Base-by-base conservation (phyloP, 495 filamentous ascomycete genomes). In the Tuber melanosporum region DNA sequence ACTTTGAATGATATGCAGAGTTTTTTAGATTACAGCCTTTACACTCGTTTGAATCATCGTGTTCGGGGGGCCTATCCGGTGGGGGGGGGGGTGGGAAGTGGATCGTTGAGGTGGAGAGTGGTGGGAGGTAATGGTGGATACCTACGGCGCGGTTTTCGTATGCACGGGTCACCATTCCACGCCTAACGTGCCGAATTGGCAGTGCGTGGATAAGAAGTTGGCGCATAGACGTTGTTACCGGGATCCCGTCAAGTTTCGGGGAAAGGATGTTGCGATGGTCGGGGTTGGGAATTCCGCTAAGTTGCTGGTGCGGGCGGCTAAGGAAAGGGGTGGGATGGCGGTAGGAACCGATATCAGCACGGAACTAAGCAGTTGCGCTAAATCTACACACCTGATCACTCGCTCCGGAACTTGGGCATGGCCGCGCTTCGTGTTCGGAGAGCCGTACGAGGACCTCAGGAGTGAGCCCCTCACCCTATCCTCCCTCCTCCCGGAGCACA, bases 161-260 rank as follows among this genome's bases (percentile, higher is more conserved):
- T 83, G 82, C 49, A 79, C 83, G 1, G 84, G 83, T 20, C 79
- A 83, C 70, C 73, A 79, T 43, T 79, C 78, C 39, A 72, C 52
- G n/a, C 85, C 85, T 14, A 66, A 72, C 74, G 20, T 81, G 26
- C 83, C 80, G 32, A 76, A 82, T n/a, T 82, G 83, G 75, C 41
- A 73, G 52, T 82, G 78, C 39, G 43, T 75, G 5, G 81, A 84
- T 26, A 2, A 32, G 14, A 43, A 76, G 44, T 74, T 84, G 44
- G 42, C 84, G 49, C 83, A 85, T 57, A 85, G 84, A 39, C 82
- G 84, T 72, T 71, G 79, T 49, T 85, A 85, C 71, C 79, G 84
- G 45, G 76, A 79, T 41, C 77, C 81, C 1, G 71, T 32, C 17
- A 73, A 72, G 3, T 84, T 82, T 77, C 76, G 75, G 71, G 83